These are phyloP conservation scores for Trichophyton schoenleinii DNA, from an alignment of 2,329 filamentous ascomycete species.

Conservation along the genomic window DNA sequence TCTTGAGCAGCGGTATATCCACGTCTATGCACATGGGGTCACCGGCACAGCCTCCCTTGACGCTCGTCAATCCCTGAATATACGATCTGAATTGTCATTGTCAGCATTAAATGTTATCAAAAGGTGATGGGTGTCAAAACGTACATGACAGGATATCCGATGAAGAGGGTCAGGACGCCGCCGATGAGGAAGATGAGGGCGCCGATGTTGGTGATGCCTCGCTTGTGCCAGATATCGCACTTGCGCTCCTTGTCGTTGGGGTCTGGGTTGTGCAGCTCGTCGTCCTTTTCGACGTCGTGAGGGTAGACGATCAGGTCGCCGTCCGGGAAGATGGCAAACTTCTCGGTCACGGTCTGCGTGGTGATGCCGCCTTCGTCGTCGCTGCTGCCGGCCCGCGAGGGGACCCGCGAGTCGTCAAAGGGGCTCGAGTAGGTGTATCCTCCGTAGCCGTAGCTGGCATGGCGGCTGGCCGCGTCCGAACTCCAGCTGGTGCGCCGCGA, in stretches of 20 bases:
- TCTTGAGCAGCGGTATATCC: conserved; percentile 43
- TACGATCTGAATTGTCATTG: neutral
- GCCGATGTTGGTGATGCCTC: conserved; percentile 53
- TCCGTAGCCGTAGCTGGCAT: conserved; percentile 16
- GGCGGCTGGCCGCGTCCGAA: conserved; percentile 44
- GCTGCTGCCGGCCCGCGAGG: conserved; percentile 50
- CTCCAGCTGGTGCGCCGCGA: conserved; percentile 55
- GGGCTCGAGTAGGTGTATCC: conserved; percentile 21
- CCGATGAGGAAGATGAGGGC: conserved; percentile 48
- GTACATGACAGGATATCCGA: conserved; percentile 58
- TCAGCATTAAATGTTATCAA: neutral
- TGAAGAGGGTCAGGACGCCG: conserved; percentile 52
- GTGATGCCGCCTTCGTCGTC: conserved; percentile 47
- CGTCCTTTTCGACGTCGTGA: conserved; percentile 61
- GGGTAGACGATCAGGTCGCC: conserved; percentile 55
- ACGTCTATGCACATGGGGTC: conserved; percentile 40
- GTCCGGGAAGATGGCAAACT: conserved; percentile 59
- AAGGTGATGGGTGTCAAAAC: conserved; percentile 25
- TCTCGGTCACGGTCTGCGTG: conserved; percentile 60
- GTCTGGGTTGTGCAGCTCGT: conserved; percentile 59
- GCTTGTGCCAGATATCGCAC: conserved; percentile 52
- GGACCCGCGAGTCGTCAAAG: conserved; percentile 48
- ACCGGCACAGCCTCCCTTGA: conserved; percentile 19
- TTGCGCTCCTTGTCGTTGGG: conserved; percentile 49
- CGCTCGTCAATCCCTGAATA: neutral